A percentile compares a stretch with the other conserved stretches of the same genome.
phyloP scores from a whole-genome alignment of 2,329 filamentous ascomycete genomes.

The Xenosphaeropsis pyriputrescens region DNA sequence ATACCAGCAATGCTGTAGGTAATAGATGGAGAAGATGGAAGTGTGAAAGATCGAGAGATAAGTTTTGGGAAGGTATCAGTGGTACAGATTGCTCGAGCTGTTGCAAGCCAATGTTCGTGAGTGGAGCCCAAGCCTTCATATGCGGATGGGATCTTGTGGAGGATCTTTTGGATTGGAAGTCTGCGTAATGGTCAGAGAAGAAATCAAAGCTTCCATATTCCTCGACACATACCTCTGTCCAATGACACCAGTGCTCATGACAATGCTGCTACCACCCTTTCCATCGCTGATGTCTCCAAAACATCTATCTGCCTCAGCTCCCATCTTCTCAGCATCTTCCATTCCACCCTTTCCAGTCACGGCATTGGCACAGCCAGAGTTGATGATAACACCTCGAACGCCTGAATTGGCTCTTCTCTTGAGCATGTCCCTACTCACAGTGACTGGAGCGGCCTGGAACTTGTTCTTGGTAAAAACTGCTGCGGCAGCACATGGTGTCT shows the following conservation, averaged over 20 bases:
- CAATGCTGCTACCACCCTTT: slow-evolving; percentile 52
- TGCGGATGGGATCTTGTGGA: slow-evolving; percentile 65
- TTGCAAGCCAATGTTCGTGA: slow-evolving; percentile 75
- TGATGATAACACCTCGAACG: slow-evolving; percentile 73
- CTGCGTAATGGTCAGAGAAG: slow-evolving; percentile 21
- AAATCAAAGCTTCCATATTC: slow-evolving; percentile 1
- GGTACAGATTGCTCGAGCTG: slow-evolving; percentile 88
- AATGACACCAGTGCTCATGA: slow-evolving; percentile 98
- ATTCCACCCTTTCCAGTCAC: slow-evolving; percentile 85
- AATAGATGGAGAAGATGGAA: slow-evolving; percentile 62
- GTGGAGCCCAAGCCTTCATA: slow-evolving; percentile 55
- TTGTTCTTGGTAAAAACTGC: slow-evolving; percentile 97
- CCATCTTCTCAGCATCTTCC: slow-evolving; percentile 81
- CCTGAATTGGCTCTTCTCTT: slow-evolving; percentile 50
- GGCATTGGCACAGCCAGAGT: slow-evolving; percentile 93
- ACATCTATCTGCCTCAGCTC: slow-evolving; percentile 56
- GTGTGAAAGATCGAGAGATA: slow-evolving; percentile 66
- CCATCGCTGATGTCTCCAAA: slow-evolving; percentile 30
- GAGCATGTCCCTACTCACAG: slow-evolving; percentile 63
- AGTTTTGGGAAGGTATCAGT: slow-evolving; percentile 98
- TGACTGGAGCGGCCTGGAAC: slow-evolving; percentile 92
- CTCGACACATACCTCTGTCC: slow-evolving; percentile 54
- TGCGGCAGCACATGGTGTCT: slow-evolving; percentile 71
- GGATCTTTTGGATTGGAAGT: slow-evolving; percentile 82
- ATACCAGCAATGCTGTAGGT: slow-evolving; percentile 84